Conservation (phyloP, 495 filamentous ascomycete genomes). For the Bryoglossum gracile region DNA sequence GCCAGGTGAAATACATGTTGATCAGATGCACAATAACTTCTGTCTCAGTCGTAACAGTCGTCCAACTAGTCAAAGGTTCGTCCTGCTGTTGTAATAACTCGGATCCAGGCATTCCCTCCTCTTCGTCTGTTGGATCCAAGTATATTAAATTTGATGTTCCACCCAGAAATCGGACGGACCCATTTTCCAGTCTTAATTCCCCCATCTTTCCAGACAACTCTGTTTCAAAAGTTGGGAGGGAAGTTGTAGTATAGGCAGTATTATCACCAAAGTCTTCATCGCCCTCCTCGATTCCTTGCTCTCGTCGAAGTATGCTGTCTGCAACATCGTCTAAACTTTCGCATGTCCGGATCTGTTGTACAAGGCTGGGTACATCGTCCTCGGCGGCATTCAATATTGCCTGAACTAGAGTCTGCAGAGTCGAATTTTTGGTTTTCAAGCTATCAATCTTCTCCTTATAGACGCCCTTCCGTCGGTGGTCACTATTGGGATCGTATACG, state of each 20-base stretch:
- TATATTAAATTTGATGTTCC: slow-evolving; percentile 93
- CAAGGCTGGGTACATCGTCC: slow-evolving; percentile 72
- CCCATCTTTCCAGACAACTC: slow-evolving; percentile 91
- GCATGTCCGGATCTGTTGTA: slow-evolving; percentile 82
- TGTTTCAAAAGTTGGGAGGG: slow-evolving; percentile 57
- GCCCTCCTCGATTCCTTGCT: slow-evolving; percentile 28
- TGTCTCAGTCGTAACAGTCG: slow-evolving; percentile 71
- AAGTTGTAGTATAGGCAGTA: slow-evolving; percentile 29
- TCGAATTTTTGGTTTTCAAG: slow-evolving; percentile 78
- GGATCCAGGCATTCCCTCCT: slow-evolving; percentile 39
- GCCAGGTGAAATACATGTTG: slow-evolving; percentile 98
- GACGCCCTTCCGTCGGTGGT: slow-evolving; percentile 92
- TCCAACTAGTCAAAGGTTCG: slow-evolving; percentile 76
- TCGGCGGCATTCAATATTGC: slow-evolving; percentile 85
- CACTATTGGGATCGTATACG: slow-evolving; percentile 91
- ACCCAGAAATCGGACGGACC: slow-evolving; percentile 85
- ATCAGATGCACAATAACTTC: slow-evolving; percentile 79
- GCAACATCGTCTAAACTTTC: slow-evolving; percentile 89
- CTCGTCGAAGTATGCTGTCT: slow-evolving; percentile 60
- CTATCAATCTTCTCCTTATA: slow-evolving; percentile 93
- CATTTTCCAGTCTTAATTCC: slow-evolving; percentile 78
- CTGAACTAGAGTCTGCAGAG: slow-evolving; percentile 84
- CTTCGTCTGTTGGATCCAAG: slow-evolving; percentile 47
- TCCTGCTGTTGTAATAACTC: slow-evolving; percentile 46
- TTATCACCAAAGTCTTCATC: slow-evolving; percentile 36